Base-by-base conservation (phyloP, 164 flowering plant genomes). In the Santalum album region DNA sequence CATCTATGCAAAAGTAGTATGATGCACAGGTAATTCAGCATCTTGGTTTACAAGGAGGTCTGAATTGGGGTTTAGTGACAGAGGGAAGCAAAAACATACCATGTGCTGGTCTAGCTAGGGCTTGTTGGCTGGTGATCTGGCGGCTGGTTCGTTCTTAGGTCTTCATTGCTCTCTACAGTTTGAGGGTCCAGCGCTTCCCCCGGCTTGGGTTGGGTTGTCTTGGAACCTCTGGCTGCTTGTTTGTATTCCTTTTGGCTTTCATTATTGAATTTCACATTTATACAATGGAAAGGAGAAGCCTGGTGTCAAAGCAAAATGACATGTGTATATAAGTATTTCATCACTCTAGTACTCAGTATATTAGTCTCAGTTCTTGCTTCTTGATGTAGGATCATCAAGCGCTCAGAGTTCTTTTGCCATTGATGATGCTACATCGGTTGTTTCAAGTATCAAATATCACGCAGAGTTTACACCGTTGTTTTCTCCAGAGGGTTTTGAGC, bases 381-480 rank as follows among this genome's bases (percentile, higher is more conserved):
- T 59, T 58, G 43, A 40, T 58, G 44, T 53, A 72, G 81, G 71
- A 44, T 58, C 35, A 61, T 26, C 64, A 12, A 35, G 57, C 52
- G 12, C 54, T 47, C 32, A 48, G 42, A 60, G 61, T 60, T 36
- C 73, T 25, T 63, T 69, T 40, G 23, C 49, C 18, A 75, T 69
- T 1, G 86, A 84, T 1, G 86, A 84, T 75, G 70, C 88, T 25
- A 58, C 72, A 7, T 82, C 92, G 3, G 64, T 91, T 40, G 92
- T 87, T 2, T 84, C 96, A 3, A 88, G 83, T 62, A 88, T 91
- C 71, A 83, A 82, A 46, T 79, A 79, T 65, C 98, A 91, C 68
- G 84, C 92, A 18, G 96, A 88, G 73, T 86, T 87, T 66, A 88
- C 90, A 49, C 90, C 98, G 1, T 64, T 73, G 20, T 88, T 86